These are phyloP conservation scores for Pezicula neosporulosa DNA, from an alignment of 2,329 filamentous ascomycete genomes.

Conservation along the genomic window DNA sequence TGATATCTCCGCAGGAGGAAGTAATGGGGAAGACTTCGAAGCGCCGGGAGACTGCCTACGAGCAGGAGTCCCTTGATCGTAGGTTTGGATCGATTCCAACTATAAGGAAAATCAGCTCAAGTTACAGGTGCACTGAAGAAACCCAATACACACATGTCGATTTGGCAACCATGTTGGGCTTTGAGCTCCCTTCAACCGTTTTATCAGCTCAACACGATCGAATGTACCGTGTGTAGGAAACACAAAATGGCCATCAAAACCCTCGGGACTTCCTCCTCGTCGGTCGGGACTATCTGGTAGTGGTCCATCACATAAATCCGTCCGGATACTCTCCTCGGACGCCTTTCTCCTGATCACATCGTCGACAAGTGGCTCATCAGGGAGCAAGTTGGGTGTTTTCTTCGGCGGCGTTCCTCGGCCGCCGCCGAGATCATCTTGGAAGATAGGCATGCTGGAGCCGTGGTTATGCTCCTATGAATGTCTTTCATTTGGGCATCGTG, in stretches of 20 bases:
- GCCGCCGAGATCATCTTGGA: constrained; percentile 47
- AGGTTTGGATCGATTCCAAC: constrained; percentile 21
- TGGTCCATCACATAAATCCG: constrained; percentile 58
- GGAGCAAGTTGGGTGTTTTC: constrained; percentile 17
- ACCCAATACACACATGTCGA: constrained; percentile 47
- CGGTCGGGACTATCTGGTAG: constrained; percentile 28
- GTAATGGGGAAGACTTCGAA: constrained; percentile 25
- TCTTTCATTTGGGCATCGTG: constrained; percentile 17
- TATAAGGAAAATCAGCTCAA: constrained; percentile 3
- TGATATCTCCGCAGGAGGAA: constrained; percentile 31
- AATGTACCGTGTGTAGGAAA: constrained; percentile 28
- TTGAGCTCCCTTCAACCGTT: constrained; percentile 76
- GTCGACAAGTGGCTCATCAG: constrained; percentile 15
- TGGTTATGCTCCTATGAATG: constrained; percentile 8
- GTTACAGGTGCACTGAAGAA: background rate
- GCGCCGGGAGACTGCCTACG: constrained; percentile 13
- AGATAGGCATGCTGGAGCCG: constrained; percentile 51
- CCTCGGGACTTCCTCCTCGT: constrained; percentile 5
- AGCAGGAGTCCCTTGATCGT: constrained; percentile 20
- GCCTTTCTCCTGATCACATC: constrained; percentile 31
- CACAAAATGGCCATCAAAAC: constrained; percentile 11
- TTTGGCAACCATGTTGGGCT: constrained; percentile 71
- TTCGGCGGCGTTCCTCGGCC: constrained; percentile 14
- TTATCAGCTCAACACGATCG: constrained; percentile 76
- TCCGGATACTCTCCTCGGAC: constrained; percentile 59